Conservation (phyloP, 805 yeast genomes). For the Candida palmyrensis region DNA sequence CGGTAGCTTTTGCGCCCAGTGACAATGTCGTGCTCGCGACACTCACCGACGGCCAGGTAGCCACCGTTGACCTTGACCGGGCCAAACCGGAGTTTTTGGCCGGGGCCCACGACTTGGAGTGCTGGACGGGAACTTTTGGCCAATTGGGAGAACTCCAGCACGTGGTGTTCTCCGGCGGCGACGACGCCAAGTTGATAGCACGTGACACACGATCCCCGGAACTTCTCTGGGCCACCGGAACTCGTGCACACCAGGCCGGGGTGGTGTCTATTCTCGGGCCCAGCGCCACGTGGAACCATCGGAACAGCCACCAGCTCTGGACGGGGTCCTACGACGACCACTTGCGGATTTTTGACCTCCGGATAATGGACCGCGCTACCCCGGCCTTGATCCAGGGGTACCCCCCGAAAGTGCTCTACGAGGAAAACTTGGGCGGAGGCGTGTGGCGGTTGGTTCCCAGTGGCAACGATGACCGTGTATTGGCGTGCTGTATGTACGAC, state of each 20-base stretch:
- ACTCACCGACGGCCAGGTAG: conserved; percentile 61
- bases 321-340: conserved; percentile 93
- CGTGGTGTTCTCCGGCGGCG: conserved; percentile 84
- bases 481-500: conserved; percentile 92
- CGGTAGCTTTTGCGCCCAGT: conserved; percentile 52
- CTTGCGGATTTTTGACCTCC: conserved; percentile 61
- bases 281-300: conserved; percentile 34
- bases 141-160: conserved; percentile 44
- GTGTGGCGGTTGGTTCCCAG: conserved; percentile 88
- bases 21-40: conserved; percentile 46
- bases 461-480: conserved; percentile 40
- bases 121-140: conserved; percentile 84
- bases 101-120: conserved; percentile 63
- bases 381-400: conserved; percentile 38
- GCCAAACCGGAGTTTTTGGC: background rate
- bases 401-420: conserved; percentile 44
- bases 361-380: conserved; percentile 40
- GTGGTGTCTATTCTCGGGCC: conserved; percentile 71
- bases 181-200: conserved; percentile 71
- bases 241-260: conserved; percentile 82
- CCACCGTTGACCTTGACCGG: conserved; percentile 30
- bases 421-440: conserved; percentile 76
- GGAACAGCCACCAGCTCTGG: conserved; percentile 50
- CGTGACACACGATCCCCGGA: conserved; percentile 54
- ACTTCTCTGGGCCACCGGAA: conserved; percentile 31